Evolutionary conservation across 106 monocot species (phyloP).

Genomic region (Platanthera guangdongensis): DNA sequence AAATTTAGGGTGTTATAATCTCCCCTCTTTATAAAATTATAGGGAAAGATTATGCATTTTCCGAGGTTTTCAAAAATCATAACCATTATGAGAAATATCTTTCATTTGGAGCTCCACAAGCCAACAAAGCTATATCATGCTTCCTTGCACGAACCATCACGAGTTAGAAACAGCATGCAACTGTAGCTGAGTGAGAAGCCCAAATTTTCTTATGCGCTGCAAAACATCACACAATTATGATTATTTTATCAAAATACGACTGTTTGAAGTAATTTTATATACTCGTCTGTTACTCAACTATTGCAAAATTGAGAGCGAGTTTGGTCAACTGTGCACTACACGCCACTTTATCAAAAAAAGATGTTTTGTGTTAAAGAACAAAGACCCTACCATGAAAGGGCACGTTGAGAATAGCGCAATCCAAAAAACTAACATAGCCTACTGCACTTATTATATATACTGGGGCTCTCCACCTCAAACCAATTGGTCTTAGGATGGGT

Average conservation of each 20-base stretch:
- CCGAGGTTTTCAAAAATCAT: constrained; percentile 55
- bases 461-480: too few species aligned
- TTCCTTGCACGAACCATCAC: constrained; percentile 20
- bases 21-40: too few species aligned
- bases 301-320: not conserved
- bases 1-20: too few species aligned
- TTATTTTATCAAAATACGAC: not conserved
- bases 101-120: constrained; percentile 38
- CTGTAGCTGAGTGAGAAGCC: constrained; percentile 44
- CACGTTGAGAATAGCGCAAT: not conserved
- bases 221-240: not conserved
- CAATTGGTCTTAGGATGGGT: too few species aligned
- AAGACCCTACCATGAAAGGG: too few species aligned
- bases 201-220: constrained; percentile 48
- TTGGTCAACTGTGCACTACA: too few species aligned
- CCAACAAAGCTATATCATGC: constrained; percentile 32
- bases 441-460: too few species aligned
- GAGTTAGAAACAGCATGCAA: constrained; percentile 17
- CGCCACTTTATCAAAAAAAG: not conserved
- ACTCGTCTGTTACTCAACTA: too few species aligned
- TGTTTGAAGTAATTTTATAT: too few species aligned
- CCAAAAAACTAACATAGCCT: too few species aligned
- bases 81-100: constrained; percentile 22
- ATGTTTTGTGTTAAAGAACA: too few species aligned
- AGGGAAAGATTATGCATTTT: too few species aligned